These are phyloP conservation scores for Pseudocercospora macadamiae DNA, from an alignment of 2,329 filamentous ascomycete species.

Conservation along the genomic window DNA sequence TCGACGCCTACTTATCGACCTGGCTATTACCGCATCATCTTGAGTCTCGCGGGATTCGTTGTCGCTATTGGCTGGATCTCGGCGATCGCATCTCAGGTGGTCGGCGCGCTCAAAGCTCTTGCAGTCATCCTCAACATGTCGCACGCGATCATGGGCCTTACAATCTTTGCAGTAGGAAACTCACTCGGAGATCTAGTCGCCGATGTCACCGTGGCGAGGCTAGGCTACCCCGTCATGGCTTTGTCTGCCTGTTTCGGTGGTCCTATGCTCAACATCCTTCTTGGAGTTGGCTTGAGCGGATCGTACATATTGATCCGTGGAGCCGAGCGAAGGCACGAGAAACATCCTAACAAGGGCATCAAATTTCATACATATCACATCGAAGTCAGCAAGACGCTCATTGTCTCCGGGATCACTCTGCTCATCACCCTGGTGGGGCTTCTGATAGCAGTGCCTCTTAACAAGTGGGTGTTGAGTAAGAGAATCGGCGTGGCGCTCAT, in stretches of 20 bases:
- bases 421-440: slow-evolving; percentile 77
- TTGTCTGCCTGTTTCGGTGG: slow-evolving; percentile 95
- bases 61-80: slow-evolving; percentile 97
- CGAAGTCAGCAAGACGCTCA: slow-evolving; percentile 78
- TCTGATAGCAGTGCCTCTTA: slow-evolving; percentile 78
- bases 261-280: slow-evolving; percentile 93
- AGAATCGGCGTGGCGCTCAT: slow-evolving; percentile 82
- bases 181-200: slow-evolving; percentile 92
- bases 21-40: slow-evolving; percentile 68
- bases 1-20: slow-evolving; percentile 70
- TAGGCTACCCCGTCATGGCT: slow-evolving; percentile 97
- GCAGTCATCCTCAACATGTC: slow-evolving; percentile 91
- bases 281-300: slow-evolving; percentile 91
- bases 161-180: slow-evolving; percentile 95
- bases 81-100: slow-evolving; percentile 92
- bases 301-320: slow-evolving; percentile 80
- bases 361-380: slow-evolving; percentile 79
- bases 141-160: slow-evolving; percentile 91
- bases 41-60: slow-evolving; percentile 87
- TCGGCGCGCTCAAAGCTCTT: slow-evolving; percentile 88
- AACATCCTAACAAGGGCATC: slow-evolving; percentile 67
- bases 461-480: slow-evolving; percentile 81
- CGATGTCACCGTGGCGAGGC: slow-evolving; percentile 87
- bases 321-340: slow-evolving; percentile 66
- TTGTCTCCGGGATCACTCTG: slow-evolving; percentile 83